Evolutionary conservation across 768 basidiomycete genomes (phyloP), one percentile per base, ranked within the genome.

Genomic region (Megacollybia marginata): DNA sequence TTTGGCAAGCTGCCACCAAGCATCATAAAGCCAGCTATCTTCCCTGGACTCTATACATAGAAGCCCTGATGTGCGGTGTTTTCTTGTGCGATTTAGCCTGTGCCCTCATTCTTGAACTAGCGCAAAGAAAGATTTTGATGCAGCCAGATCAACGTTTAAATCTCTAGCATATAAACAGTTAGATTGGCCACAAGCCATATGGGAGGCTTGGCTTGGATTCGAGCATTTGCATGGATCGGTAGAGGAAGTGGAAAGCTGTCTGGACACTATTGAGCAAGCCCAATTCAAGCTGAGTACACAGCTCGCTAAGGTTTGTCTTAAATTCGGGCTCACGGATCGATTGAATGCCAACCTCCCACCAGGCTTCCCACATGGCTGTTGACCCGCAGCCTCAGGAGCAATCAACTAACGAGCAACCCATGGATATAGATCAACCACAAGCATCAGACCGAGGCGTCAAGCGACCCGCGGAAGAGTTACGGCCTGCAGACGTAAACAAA

Each of bases 161-260:
- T 80, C 83, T 52, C 71, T 88, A 4, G 76, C 82, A 28, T 69
- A 72, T 42, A 87, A 86, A 62, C 79, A 84, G 46, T 57, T 98
- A 35, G 95, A 99, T 65, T 98, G 93, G 86, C 93, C 96, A 0
- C 95, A 99, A 64, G 87, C 85, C 9, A 70, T 98, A 8, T 95
- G 90, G 83, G 90, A 93, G 49, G 85, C 88, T 1, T 95, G 91
- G 88, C 59, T 84, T 15, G 67, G 75, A n/a, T 96, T 97, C 58
- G 95, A 97, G 62, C 80, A 90, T 55, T 67, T 87, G 4, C 75
- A 92, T 57, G 95, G 95, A 1, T 75, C 79, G 19, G 70, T 90
- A 12, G 70, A 77, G 28, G 79, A 82, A 34, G 70, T 90, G 28
- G 81, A 89, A 35, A 66, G 69, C 9, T 79, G 79, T 38, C 61